Base-by-base conservation (phyloP, 192 early-diverging fungal species). In the Coemansia erecta region DNA sequence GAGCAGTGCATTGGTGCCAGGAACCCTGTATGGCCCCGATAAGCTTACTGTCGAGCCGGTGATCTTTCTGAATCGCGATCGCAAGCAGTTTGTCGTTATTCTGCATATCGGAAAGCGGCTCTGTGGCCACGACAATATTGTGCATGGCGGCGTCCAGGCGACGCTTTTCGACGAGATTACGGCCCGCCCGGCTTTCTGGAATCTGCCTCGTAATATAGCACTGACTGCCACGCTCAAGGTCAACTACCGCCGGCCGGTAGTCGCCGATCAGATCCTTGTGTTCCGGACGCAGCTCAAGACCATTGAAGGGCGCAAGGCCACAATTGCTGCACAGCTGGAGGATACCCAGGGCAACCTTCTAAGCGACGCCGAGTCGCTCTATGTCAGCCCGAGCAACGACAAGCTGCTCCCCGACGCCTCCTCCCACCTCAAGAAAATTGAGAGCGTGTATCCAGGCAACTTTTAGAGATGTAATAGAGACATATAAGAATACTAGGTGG, bases 201-300 rank as follows among this genome's bases (percentile, higher is more conserved):
- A 79, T 46, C 70, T 90, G 13, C 90, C 90, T 9, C 84, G 84
- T 63, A 85, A 83, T 47, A 74, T 85, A 35, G 90, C 85, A 1
- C 82, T 90, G 51, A 92, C 90, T 8, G 90, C 88, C 17, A 86
- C 86, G 64, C 80, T 92, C 37, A 89, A 89, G 52, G 64, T 92
- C 51, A 84, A 89, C 64, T 92, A 90, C 60, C 85, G 87, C 50
- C 68, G 70, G 15, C 90, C 90, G 21, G 87, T 83, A 9, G 61
- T 70, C 31, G 81, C 87, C 0, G 77, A 87, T 54, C 86, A 87
- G 69, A 58, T 89, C 39, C 65, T 89, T 18, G 64, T 71, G 24
- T 62, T 84, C 14, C 68, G 70, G 15, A 74, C 82, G 3, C 73
- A 81, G 58, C 53, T 90, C 6, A 73, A 73, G 39, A 77, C 75